Percentiles rank a stretch among this genome's conserved stretches.
phyloP scores from a whole-genome alignment of 495 filamentous ascomycete genomes.

The Astrocystis sublimbata region DNA sequence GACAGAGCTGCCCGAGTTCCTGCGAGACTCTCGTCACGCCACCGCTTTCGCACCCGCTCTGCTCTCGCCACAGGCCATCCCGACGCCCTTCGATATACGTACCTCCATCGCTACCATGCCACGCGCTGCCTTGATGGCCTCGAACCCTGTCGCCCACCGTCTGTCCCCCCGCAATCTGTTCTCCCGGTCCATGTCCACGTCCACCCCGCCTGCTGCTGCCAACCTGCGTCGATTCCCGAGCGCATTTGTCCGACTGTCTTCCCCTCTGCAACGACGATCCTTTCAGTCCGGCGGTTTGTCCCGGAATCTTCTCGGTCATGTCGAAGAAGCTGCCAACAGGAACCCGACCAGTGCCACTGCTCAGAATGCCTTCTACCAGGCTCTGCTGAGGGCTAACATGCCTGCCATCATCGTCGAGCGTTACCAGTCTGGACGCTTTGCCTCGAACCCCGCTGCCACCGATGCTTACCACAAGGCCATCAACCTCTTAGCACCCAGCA shows the following conservation, averaged over 20 bases:
- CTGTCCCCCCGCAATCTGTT: conserved; percentile 22
- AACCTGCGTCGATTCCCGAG: conserved; percentile 23
- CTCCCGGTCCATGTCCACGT: conserved; percentile 31
- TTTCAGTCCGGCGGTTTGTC: conserved; percentile 47
- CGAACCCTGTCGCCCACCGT: conserved; percentile 28
- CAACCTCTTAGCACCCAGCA: conserved; percentile 53
- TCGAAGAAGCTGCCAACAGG: conserved; percentile 87
- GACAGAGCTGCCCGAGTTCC: conserved; percentile 43
- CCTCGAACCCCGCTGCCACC: conserved; percentile 71
- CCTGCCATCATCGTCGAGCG: conserved; percentile 87
- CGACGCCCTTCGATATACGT: conserved; percentile 34
- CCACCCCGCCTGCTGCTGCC: no score
- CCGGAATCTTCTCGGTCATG: conserved; percentile 50
- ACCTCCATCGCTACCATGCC: conserved; percentile 33
- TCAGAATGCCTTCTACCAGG: conserved; percentile 91
- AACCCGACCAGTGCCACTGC: conserved; percentile 81
- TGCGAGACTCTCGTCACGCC: conserved; percentile 34
- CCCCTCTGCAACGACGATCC: conserved; percentile 33
- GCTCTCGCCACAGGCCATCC: conserved; percentile 21
- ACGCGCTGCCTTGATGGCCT: conserved; percentile 28
- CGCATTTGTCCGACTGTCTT: conserved; percentile 19
- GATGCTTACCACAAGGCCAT: conserved; percentile 74
- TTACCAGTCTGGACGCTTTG: conserved; percentile 82
- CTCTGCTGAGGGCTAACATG: conserved; percentile 87
- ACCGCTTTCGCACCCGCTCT: conserved; percentile 16